Percentiles rank a stretch among this genome's conserved stretches.
These are phyloP conservation scores for Mortierella sp. DNA, from an alignment of 371 early-diverging fungal species.

Conservation along the genomic window DNA sequence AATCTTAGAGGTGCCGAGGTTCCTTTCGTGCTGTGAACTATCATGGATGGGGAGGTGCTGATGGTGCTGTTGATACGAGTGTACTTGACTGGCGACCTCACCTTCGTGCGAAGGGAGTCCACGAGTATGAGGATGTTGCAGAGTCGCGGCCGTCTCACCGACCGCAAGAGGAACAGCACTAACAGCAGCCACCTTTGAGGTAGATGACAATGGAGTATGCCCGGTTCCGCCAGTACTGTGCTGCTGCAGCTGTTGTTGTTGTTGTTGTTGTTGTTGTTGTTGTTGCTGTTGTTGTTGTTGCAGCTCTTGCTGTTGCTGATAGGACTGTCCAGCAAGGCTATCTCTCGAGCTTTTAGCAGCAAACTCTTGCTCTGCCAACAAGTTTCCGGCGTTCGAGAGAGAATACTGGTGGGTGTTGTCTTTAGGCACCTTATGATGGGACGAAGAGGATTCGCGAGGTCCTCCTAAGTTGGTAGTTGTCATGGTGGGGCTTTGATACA, in stretches of 20 bases:
- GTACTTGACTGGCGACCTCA: not conserved
- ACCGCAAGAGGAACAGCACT: not conserved
- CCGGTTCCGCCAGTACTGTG: not conserved
- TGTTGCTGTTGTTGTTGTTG: too few relatives aligned
- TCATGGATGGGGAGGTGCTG: not conserved
- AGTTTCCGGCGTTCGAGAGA: conserved; percentile 1
- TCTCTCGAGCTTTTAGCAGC: conserved; percentile 10
- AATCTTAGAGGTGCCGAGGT: not conserved
- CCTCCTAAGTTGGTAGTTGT: too few relatives aligned
- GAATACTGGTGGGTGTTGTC: conserved; percentile 19
- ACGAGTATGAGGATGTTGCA: conserved; percentile 7
- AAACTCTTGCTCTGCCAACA: conserved; percentile 19
- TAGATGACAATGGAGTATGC: not conserved
- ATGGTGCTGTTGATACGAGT: conserved; percentile 2
- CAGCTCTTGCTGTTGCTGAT: too few relatives aligned
- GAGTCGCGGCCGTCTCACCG: conserved; percentile 8
- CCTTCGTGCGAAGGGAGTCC: not conserved
- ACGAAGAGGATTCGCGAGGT: not conserved
- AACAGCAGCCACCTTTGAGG: not conserved
- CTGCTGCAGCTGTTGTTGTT: too few relatives aligned
- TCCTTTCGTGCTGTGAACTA: not conserved
- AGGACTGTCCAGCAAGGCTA: not conserved
- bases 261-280: too few relatives aligned
- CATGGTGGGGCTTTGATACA: not conserved
- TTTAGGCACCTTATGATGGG: conserved; percentile 9